phyloP scores from a whole-genome alignment of 106 monocot species.

The Apostasia ramifera region DNA sequence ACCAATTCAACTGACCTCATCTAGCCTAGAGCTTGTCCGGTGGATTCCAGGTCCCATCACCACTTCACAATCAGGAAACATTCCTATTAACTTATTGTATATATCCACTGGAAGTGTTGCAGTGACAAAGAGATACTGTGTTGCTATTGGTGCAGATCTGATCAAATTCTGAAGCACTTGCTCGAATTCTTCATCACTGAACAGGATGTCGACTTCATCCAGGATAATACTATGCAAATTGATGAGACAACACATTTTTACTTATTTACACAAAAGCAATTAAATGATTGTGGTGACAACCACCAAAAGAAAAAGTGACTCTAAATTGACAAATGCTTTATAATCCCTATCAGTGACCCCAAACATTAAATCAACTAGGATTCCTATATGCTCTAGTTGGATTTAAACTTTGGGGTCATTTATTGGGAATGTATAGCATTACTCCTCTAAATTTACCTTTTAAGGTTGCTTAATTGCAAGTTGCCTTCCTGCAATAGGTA shows the following conservation, averaged over 20 bases:
- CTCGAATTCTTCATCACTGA: conserved; percentile 79
- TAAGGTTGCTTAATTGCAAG: conserved; percentile 55
- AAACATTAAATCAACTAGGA: too few relatives aligned
- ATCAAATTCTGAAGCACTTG: conserved; percentile 68
- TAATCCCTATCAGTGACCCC: too few relatives aligned
- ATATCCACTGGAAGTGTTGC: conserved; percentile 96
- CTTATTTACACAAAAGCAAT: too few relatives aligned
- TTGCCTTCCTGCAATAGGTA: conserved; percentile 81
- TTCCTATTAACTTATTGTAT: conserved; percentile 82
- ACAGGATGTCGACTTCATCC: conserved; percentile 95
- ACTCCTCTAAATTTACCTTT: conserved; percentile 31
- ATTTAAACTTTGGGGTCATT: too few relatives aligned
- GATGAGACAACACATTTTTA: too few relatives aligned
- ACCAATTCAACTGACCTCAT: conserved; percentile 53
- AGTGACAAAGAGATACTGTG: conserved; percentile 86
- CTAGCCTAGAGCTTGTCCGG: conserved; percentile 86
- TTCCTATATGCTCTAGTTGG: too few relatives aligned
- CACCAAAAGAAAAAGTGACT: too few relatives aligned
- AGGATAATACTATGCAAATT: conserved; percentile 57
- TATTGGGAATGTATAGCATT: too few relatives aligned
- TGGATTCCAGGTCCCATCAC: conserved; percentile 92
- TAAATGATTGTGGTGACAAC: too few relatives aligned
- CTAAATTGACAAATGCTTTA: too few relatives aligned
- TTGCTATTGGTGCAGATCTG: conserved; percentile 48
- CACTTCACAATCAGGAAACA: conserved; percentile 85